These are phyloP conservation scores for Blattamonas nauphoetae DNA, from an alignment of 78 protist species.

Conservation along the genomic window DNA sequence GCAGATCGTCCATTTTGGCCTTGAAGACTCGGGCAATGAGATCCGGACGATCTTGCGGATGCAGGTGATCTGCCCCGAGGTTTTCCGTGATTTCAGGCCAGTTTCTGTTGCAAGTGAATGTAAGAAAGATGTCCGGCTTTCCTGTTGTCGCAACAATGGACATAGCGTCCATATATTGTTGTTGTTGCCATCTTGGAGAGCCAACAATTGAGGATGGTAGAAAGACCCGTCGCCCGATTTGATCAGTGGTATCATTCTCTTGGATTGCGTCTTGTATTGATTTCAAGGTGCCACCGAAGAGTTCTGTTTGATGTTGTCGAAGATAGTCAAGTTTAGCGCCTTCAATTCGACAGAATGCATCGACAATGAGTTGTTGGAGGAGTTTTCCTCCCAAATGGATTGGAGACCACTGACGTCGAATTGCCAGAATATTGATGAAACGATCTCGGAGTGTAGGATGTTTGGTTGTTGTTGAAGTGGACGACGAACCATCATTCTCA, in stretches of 20 bases:
- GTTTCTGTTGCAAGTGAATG: neutral
- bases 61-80: neutral
- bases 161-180: neutral
- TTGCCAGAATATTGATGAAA: neutral
- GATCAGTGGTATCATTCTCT: neutral
- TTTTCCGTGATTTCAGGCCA: neutral
- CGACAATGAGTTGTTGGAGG: neutral
- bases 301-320: neutral
- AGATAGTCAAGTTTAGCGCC: neutral
- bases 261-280: no score
- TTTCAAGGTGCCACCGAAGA: no score
- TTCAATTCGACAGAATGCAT: neutral
- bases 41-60: neutral
- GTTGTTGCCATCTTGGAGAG: neutral
- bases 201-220: neutral
- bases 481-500: no score
- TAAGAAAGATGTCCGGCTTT: neutral
- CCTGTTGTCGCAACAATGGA: neutral
- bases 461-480: no score
- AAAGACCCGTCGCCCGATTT: neutral
- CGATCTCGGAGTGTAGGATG: neutral
- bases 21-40: neutral
- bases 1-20: neutral
- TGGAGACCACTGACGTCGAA: neutral
- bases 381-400: neutral